phyloP scores from a whole-genome alignment of 2,329 filamentous ascomycete species.

The Capronia coronata region DNA sequence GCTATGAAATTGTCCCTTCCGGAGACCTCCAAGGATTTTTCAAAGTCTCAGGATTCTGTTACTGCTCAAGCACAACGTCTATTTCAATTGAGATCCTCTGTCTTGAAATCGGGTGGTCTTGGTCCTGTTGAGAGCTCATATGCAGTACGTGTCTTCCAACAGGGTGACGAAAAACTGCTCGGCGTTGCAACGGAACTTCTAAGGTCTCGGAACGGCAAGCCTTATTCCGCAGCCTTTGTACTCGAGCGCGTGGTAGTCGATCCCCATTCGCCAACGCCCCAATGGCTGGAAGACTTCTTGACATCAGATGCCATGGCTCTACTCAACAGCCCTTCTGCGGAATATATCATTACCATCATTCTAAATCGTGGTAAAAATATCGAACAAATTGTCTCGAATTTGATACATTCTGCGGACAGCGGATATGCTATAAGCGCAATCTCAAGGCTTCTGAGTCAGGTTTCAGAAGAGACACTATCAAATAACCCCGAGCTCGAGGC shows the following conservation, averaged over 20 bases:
- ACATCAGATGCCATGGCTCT: conserved; percentile 52
- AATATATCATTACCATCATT: conserved; percentile 60
- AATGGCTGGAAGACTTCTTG: conserved; percentile 41
- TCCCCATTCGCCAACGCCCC: conserved; percentile 24
- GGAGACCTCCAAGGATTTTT: conserved; percentile 72
- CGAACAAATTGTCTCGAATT: conserved; percentile 34
- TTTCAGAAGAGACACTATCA: conserved; percentile 10
- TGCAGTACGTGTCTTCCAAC: conserved; percentile 18
- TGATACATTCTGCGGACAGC: conserved; percentile 33
- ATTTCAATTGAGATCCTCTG: conserved; percentile 49
- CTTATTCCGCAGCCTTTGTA: conserved; percentile 57
- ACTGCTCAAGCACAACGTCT: conserved; percentile 62
- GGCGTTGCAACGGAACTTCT: conserved; percentile 46
- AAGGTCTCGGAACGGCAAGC: conserved; percentile 54
- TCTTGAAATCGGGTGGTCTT: conserved; percentile 5
- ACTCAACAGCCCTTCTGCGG: conserved; percentile 61
- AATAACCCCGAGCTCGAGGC: conserved; percentile 7
- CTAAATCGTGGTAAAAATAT: conserved; percentile 39
- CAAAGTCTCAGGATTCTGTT: conserved; percentile 63
- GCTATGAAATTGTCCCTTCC: conserved; percentile 69
- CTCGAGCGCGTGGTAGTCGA: conserved; percentile 49
- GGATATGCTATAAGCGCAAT: conserved; percentile 9
- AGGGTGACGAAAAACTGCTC: conserved; percentile 32
- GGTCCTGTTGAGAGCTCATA: not conserved
- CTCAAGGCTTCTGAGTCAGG: conserved; percentile 6